Base-by-base conservation (phyloP, 2,329 filamentous ascomycete species). In the Arachnopeziza araneosa region DNA sequence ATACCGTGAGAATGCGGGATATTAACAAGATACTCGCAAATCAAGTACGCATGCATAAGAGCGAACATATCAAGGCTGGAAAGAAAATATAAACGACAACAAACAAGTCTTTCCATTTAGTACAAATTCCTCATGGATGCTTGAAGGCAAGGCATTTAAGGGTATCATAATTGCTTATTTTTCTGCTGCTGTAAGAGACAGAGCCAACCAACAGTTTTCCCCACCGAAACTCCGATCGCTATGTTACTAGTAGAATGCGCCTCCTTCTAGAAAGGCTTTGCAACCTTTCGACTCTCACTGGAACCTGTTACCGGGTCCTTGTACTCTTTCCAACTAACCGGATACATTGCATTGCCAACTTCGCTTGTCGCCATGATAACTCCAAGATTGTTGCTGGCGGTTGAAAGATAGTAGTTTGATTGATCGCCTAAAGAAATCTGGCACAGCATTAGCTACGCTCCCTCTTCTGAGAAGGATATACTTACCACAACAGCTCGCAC, bases 271-370 rank as follows among this genome's bases (percentile, higher is more conserved):
- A 90, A 90, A 24, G 95, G 95, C 77, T 96, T 95, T 22, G 95
- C 95, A 61, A 97, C 95, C 79, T 99, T 99, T 74, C 95, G 86
- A 66, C 78, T 77, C 81, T 98, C 95, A 66, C 80, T 85, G 52
- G 79, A 71, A 2, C 91, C 92, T 7, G 88, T 96, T 70, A 88
- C 85, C 0, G 87, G 85, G 78, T 98, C 93, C 71, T 84, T 83
- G 77, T 96, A 96, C 76, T 98, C 93, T 78, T 88, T 96, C 95
- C 95, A 99, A 75, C 88, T 96, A 58, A 96, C 83, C 1, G 95
- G 93, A 69, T 89, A 89, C 92, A 98, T 96, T 68, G 89, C 84
- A 75, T 96, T 93, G 1, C 93, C 93, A 1, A 83, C 84, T 73
- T 96, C 91, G 72, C 91, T 96, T 67, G 84, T 88, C 10, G 93